Evolutionary conservation across 345 rosid genomes (phyloP), one percentile per base, ranked within the genome.

Genomic region (Salix brachista): DNA sequence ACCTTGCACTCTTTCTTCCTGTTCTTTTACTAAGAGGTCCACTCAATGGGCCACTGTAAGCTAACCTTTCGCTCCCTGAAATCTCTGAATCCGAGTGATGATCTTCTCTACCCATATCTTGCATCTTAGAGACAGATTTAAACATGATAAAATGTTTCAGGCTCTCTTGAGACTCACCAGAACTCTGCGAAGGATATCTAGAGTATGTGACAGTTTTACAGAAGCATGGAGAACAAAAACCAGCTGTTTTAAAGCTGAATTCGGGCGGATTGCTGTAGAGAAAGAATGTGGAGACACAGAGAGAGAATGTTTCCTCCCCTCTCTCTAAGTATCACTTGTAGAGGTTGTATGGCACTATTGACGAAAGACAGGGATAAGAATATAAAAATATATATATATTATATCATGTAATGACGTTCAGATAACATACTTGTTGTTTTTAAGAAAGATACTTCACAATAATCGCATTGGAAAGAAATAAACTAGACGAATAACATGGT

Each of bases 1-100:
- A 85, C 68, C 83, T 78, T 0, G 92, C 75, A 50, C 81, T 82
- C 73, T 84, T 85, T 58, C 65, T 86, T 6, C 73, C 73, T n/a
- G 79, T 77, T 39, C 86, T 85, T 67, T 87, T 89, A 84, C 79
- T 85, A 1, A 88, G 71, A 64, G 90, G 89, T 50, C 92, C 93
- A 34, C 89, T 88, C 67, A 89, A 66, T 5, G 85, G 82, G 34
- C 88, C 89, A 34, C 91, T 85, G 80, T 78, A 67, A 16, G 84
- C 41, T 0, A 77, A 75, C 54, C 75, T 84, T 17, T 75, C 86
- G 54, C 72, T 42, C 19, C 76, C 80, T 23, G 74, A 70, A 26
- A 78, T 65, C 60, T 92, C 93, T 0, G 85, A 68, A 19, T 88
- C 91, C 0, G 91, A 88, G n/a, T 77, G 73, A 62, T 72, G 79